Evolutionary conservation across 305 asterid genomes (phyloP).

Genomic region (Lippia alba): DNA sequence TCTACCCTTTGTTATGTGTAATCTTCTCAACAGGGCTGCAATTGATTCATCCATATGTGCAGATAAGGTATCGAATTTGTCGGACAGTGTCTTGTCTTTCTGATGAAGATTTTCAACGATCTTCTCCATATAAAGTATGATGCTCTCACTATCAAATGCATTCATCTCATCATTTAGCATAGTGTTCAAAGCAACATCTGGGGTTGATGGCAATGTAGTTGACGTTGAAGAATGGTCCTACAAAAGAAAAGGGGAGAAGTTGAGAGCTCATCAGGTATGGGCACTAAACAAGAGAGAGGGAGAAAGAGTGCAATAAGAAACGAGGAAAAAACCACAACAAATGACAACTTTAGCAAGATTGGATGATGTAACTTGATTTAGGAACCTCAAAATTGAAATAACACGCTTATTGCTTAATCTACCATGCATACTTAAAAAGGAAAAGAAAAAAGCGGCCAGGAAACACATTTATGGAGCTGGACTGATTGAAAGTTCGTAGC

Average conservation of each 20-base stretch:
- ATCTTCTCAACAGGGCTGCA: slow-evolving; percentile 52
- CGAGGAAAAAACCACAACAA: slow-evolving; percentile 16
- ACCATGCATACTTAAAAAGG: background rate
- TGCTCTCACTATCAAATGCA: slow-evolving; percentile 58
- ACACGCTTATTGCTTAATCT: slow-evolving; percentile 19
- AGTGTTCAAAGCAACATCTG: slow-evolving; percentile 43
- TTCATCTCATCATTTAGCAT: slow-evolving; percentile 48
- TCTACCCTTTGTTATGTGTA: slow-evolving; percentile 53
- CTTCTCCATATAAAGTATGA: slow-evolving; percentile 55
- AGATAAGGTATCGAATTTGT: slow-evolving; percentile 60
- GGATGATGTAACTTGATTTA: slow-evolving; percentile 14
- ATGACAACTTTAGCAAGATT: background rate
- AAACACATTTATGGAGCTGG: background rate
- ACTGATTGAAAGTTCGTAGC: slow-evolving; percentile 9
- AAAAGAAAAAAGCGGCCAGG: background rate
- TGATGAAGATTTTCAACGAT: slow-evolving; percentile 64
- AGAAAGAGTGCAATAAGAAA: slow-evolving; percentile 10
- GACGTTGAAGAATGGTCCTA: slow-evolving; percentile 66
- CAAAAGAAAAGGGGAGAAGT: slow-evolving; percentile 39
- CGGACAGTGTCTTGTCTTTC: slow-evolving; percentile 67
- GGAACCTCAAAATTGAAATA: background rate
- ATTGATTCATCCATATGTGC: slow-evolving; percentile 61
- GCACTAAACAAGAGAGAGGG: slow-evolving; percentile 20
- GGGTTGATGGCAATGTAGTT: slow-evolving; percentile 45
- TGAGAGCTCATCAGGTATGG: slow-evolving; percentile 39